Evolutionary conservation across 805 yeast genomes (phyloP), one percentile per base, ranked within the genome.

Genomic region (Cyberlindnera maclurae): DNA sequence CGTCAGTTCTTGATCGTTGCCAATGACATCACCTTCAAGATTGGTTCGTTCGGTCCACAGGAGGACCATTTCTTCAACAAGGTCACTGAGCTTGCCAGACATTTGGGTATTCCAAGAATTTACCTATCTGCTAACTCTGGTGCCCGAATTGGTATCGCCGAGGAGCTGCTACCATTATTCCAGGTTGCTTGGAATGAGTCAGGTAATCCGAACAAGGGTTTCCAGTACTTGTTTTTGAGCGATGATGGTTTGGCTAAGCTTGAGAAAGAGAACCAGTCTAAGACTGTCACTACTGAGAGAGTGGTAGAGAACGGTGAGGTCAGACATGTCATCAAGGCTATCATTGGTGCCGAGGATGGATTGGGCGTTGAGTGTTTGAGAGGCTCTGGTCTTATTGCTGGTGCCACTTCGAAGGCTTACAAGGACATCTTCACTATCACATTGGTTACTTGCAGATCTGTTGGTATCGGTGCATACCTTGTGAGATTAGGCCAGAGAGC

Each of bases 401-500:
- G 99, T 65, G 96, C 95, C 22, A 93, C 99, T 34, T 85, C 97
- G 11, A 81, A 87, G 62, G 98, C 98, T 15, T 93, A 93, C 77
- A 84, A 85, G 62, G 99, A 93, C 59, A 93, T 93, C 46, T 93
- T 93, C 71, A 93, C 99, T 15, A 78, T 89, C 43, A 90, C 98
- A n/a, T 73, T 93, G 62, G 98, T 93, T 40, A 93, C 98, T n/a
- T 89, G 97, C 70, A 82, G 99, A 74, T 89, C 97, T 37, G 99
- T 93, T 56, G 99, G 99, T 81, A 93, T 93, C 63, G 99, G 99
- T 71, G 99, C 99, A 33, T 93, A 93, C 61, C 73, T 93, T 60
- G 98, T 93, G 31, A 83, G 99, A 67, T 75, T 93, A 51, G 99
- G 99, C 57, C 97, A 93, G 73, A 83, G 99, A 73, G 95, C 97